phyloP scores from a whole-genome alignment of 2,329 filamentous ascomycete species.

The Aureobasidium pullulans region DNA sequence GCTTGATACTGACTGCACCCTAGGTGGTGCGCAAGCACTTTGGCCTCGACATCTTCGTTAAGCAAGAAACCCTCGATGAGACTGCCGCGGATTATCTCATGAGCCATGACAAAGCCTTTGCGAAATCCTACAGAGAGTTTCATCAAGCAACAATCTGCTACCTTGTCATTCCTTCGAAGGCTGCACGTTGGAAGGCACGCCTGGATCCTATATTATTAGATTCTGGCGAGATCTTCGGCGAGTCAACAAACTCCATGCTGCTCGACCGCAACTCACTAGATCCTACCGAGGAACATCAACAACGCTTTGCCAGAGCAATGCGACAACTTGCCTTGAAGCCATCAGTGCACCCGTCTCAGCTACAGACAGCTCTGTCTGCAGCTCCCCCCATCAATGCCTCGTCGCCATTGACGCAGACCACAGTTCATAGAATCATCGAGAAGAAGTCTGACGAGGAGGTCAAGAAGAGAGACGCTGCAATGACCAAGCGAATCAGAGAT shows the following conservation, averaged over 20 bases:
- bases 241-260: not conserved
- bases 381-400: not conserved
- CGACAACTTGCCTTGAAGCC: not conserved
- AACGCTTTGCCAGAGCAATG: conserved; percentile 1
- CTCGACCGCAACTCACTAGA: not conserved
- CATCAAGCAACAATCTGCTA: not conserved
- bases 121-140: not conserved
- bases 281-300: not conserved
- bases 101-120: not conserved
- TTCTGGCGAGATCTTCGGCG: not conserved
- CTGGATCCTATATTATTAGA: not conserved
- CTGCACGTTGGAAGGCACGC: not conserved
- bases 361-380: not conserved
- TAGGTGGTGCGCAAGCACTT: not conserved
- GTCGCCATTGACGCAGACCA: not conserved
- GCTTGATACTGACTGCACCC: not conserved
- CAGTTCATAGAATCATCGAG: not conserved
- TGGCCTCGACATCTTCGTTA: not conserved
- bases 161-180: not conserved
- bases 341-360: not conserved
- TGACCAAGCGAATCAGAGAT: not conserved
- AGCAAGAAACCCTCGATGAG: not conserved
- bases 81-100: not conserved
- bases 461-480: not conserved
- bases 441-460: not conserved